These are phyloP conservation scores for Comarum palustre DNA, from an alignment of 306 rosid species.

Conservation along the genomic window DNA sequence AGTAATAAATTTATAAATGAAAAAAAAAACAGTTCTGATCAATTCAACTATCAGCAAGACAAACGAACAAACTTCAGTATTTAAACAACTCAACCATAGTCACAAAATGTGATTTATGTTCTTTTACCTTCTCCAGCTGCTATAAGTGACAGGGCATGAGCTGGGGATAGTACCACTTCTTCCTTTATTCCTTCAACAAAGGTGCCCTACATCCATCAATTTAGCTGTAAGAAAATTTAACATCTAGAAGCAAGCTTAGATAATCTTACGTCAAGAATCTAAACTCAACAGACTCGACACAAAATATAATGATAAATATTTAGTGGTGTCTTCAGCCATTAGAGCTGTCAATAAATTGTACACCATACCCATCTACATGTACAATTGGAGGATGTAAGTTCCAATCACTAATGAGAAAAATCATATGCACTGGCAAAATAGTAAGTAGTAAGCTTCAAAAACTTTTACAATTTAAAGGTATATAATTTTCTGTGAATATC, in stretches of 20 bases:
- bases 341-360: neutral
- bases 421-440: neutral
- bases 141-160: slow-evolving; percentile 94
- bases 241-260: slow-evolving; percentile 15
- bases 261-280: neutral
- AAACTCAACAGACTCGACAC: neutral
- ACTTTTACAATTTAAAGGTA: neutral
- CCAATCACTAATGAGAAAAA: neutral
- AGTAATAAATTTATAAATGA: neutral
- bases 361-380: neutral
- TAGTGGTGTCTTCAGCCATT: neutral
- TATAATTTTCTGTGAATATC: neutral
- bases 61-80: neutral
- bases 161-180: slow-evolving; percentile 98
- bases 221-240: slow-evolving; percentile 21
- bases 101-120: slow-evolving; percentile 15
- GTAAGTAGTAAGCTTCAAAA: neutral
- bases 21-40: neutral
- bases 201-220: slow-evolving; percentile 65
- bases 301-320: neutral
- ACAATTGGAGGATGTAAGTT: neutral
- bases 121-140: slow-evolving; percentile 97
- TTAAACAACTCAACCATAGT: neutral
- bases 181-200: slow-evolving; percentile 96
- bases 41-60: neutral